Percentiles rank a stretch among this genome's conserved stretches.
Conservation (phyloP, 164 flowering plant species). For the Aristolochia contorta region DNA sequence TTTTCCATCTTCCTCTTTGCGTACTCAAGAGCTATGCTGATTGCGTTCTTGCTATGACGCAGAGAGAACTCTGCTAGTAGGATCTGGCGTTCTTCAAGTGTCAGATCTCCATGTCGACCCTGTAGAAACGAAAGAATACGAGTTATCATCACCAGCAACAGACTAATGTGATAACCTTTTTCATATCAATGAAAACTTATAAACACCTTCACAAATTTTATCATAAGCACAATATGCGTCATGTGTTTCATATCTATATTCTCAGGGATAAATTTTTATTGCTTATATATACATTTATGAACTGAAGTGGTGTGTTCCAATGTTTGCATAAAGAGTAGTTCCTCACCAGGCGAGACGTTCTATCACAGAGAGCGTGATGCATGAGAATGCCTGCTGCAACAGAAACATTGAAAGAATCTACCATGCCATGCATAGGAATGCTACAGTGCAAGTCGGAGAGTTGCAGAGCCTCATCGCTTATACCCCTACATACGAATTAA, state of each 20-base stretch:
- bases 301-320: background rate
- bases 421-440: slow-evolving; percentile 98
- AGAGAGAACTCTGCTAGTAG: slow-evolving; percentile 77
- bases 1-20: slow-evolving; percentile 44
- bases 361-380: slow-evolving; percentile 93
- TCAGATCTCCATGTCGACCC: slow-evolving; percentile 83
- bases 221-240: no score
- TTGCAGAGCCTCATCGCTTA: slow-evolving; percentile 74
- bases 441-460: slow-evolving; percentile 79
- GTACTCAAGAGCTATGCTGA: slow-evolving; percentile 59
- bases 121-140: slow-evolving; percentile 10
- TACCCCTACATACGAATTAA: slow-evolving; percentile 49
- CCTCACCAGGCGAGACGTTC: slow-evolving; percentile 70
- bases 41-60: slow-evolving; percentile 62
- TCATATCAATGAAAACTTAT: no score
- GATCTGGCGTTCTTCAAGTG: slow-evolving; percentile 54
- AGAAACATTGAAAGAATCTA: slow-evolving; percentile 95
- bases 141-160: background rate
- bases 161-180: no score
- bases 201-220: no score
- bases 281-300: no score
- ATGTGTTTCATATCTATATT: no score
- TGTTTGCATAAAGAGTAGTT: background rate
- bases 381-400: slow-evolving; percentile 94
- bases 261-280: no score